A percentile compares a stretch with the other conserved stretches of the same genome.
Conservation (phyloP, 2,329 filamentous ascomycete species). For the Rutstroemia sp. region DNA sequence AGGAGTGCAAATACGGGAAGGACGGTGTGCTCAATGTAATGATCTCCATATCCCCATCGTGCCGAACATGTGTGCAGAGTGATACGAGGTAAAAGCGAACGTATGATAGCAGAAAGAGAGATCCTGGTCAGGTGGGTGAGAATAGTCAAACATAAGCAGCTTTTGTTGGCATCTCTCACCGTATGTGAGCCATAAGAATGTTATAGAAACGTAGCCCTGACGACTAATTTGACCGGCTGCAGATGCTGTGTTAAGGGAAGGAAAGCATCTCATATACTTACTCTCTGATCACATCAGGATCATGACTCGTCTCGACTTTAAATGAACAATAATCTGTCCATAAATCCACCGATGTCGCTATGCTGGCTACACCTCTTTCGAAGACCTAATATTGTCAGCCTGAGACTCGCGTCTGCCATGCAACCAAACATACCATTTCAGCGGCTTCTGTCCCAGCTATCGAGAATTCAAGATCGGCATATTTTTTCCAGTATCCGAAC, state of each 20-base stretch:
- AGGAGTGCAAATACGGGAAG: conserved; percentile 55
- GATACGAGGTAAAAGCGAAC: conserved; percentile 35
- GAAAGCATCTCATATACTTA: conserved; percentile 75
- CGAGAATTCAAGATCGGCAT: conserved; percentile 94
- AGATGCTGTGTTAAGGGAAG: conserved; percentile 53
- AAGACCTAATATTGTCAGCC: conserved; percentile 59
- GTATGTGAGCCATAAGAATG: conserved; percentile 42
- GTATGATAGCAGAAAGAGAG: conserved; percentile 43
- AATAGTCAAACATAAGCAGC: conserved; percentile 49
- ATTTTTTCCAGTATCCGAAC: conserved; percentile 99
- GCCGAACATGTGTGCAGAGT: conserved; percentile 31
- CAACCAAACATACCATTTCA: conserved; percentile 65
- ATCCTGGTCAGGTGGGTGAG: conserved; percentile 60
- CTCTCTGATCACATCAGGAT: conserved; percentile 95
- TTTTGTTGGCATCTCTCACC: conserved; percentile 67
- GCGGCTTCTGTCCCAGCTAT: conserved; percentile 95
- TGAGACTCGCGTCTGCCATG: not conserved
- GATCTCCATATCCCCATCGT: conserved; percentile 39
- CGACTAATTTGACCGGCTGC: conserved; percentile 30
- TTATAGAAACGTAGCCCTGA: conserved; percentile 18
- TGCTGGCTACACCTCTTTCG: conserved; percentile 88
- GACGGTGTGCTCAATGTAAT: conserved; percentile 45
- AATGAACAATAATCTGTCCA: conserved; percentile 98
- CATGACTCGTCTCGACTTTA: conserved; percentile 96
- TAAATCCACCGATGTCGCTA: conserved; percentile 87